Evolutionary conservation across 83 land plant species (phyloP).

Genomic region (Thuja plicata): DNA sequence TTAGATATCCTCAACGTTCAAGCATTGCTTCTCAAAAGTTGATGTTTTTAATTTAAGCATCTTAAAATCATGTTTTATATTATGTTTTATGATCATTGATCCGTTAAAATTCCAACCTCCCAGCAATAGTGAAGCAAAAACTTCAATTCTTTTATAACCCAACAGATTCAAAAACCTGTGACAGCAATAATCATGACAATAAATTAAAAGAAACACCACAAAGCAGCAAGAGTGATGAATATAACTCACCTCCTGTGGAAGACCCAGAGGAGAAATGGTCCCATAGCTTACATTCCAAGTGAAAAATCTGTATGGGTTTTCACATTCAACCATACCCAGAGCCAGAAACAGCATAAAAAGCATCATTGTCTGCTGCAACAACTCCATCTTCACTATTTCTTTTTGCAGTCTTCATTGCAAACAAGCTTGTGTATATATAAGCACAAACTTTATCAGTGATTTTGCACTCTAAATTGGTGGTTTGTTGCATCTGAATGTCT

Average conservation of each 20-base stretch:
- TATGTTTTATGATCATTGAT: no score
- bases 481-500: no score
- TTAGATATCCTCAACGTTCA: no score
- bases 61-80: no score
- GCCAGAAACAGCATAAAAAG: not conserved
- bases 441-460: not conserved
- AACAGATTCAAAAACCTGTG: no score
- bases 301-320: slow-evolving; percentile 57
- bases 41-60: no score
- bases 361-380: not conserved
- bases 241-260: slow-evolving; percentile 36
- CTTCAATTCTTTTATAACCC: no score
- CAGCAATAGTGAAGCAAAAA: no score
- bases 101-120: no score
- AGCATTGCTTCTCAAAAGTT: no score
- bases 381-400: not conserved
- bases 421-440: not conserved
- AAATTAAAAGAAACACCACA: no score
- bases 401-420: not conserved
- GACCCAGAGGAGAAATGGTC: slow-evolving; percentile 43
- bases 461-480: not conserved
- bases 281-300: slow-evolving; percentile 60
- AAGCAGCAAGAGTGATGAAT: not conserved
- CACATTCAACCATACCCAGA: slow-evolving; percentile 16
- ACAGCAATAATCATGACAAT: no score